Percentiles rank a stretch among this genome's conserved stretches.
These are phyloP conservation scores for Closterium sp. DNA, from an alignment of 139 green algal genomes.

Conservation along the genomic window DNA sequence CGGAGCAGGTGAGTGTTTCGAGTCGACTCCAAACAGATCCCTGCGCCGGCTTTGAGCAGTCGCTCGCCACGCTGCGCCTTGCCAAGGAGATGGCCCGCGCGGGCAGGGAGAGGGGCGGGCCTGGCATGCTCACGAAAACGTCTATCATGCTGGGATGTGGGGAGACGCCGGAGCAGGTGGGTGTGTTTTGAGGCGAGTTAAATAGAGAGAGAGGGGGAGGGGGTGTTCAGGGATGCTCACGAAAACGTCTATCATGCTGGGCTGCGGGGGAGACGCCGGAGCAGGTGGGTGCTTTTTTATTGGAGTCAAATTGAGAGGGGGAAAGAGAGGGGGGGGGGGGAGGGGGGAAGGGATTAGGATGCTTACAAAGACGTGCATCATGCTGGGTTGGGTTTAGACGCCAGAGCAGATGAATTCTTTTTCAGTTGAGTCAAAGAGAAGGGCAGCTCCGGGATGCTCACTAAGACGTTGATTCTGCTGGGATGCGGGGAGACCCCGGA, in stretches of 20 bases:
- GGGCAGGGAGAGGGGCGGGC: constrained; percentile 23
- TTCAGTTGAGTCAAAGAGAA: neutral
- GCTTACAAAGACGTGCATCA: too few species aligned
- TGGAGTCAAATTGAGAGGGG: too few species aligned
- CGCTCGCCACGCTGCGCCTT: constrained; percentile 70
- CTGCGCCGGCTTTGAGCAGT: constrained; percentile 87
- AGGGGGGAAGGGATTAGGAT: too few species aligned
- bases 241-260: constrained; percentile 98
- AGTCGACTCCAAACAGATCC: constrained; percentile 59
- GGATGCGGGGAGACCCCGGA: constrained; percentile 87
- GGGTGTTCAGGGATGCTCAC: constrained; percentile 69
- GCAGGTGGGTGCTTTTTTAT: constrained; percentile 63
- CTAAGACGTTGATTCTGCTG: constrained; percentile 98
- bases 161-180: constrained; percentile 83
- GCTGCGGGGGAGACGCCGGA: constrained; percentile 80
- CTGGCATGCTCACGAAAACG: constrained; percentile 80
- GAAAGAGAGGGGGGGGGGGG: too few species aligned
- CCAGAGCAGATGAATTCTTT: too few species aligned
- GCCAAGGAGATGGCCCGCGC: constrained; percentile 75
- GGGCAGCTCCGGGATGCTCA: constrained; percentile 57
- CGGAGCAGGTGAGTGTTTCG: constrained; percentile 70
- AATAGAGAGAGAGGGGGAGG: too few species aligned
- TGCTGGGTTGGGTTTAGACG: too few species aligned
- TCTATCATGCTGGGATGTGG: constrained; percentile 96
- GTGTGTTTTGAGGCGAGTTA: neutral